Conservation (phyloP, 441 rosid species). For the Lepidium campestre region DNA sequence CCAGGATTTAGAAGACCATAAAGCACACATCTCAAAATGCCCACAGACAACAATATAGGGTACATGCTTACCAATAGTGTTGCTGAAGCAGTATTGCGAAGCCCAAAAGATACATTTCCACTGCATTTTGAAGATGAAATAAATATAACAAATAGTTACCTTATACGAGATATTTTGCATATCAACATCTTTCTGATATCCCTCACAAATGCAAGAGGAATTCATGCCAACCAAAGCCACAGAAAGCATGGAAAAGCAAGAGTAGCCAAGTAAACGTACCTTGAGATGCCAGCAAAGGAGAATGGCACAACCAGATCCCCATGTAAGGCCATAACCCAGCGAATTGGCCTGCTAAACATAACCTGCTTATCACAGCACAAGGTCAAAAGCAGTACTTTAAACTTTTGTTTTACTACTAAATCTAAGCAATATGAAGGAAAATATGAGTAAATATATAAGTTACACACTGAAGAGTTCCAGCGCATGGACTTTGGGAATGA, state of each 20-base stretch:
- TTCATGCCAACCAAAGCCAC: neutral
- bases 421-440: neutral
- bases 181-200: neutral
- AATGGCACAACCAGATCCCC: constrained; percentile 84
- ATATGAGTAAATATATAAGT: constrained; percentile 8
- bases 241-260: constrained; percentile 8
- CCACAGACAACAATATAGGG: constrained; percentile 5
- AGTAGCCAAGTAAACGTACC: constrained; percentile 42
- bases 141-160: neutral
- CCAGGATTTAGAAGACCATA: constrained; percentile 19
- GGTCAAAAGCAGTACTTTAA: neutral
- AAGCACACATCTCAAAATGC: constrained; percentile 14
- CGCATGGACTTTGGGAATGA: constrained; percentile 94
- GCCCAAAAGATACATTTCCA: constrained; percentile 78
- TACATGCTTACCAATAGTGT: constrained; percentile 50
- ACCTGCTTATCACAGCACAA: constrained; percentile 39
- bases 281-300: constrained; percentile 73
- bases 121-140: constrained; percentile 43
- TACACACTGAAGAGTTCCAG: constrained; percentile 81
- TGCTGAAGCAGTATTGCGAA: constrained; percentile 77
- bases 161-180: neutral
- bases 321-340: constrained; percentile 95
- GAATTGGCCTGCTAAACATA: constrained; percentile 86
- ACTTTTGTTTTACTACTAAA: neutral
- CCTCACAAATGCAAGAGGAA: neutral